These are phyloP conservation scores for Dryadomyces quercus-mongolicae DNA, from an alignment of 2,329 filamentous ascomycete genomes.

Conservation along the genomic window DNA sequence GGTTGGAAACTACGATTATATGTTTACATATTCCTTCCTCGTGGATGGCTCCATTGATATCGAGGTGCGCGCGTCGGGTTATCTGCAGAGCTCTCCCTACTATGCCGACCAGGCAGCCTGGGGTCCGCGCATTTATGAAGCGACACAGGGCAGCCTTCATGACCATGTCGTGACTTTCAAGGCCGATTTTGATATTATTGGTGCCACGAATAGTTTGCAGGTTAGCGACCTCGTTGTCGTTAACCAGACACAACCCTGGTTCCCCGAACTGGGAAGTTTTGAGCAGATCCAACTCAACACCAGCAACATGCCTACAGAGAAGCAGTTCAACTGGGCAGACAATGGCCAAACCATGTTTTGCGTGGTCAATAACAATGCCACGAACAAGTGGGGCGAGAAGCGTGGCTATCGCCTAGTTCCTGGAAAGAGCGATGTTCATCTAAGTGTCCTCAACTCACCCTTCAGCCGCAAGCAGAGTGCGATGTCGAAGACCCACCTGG, in stretches of 20 bases:
- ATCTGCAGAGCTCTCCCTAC: conserved; percentile 23
- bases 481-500: conserved; percentile 21
- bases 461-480: conserved; percentile 13
- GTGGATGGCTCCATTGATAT: conserved; percentile 26
- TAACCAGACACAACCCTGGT: conserved; percentile 23
- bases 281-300: conserved; percentile 20
- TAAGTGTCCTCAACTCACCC: conserved; percentile 23
- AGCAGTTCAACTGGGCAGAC: conserved; percentile 20
- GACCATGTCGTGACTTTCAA: conserved; percentile 28
- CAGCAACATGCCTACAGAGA: conserved; percentile 14
- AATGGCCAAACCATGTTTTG: conserved; percentile 26
- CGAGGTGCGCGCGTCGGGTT: conserved; percentile 25
- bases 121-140: conserved; percentile 22
- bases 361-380: conserved; percentile 22
- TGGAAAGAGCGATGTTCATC: conserved; percentile 21
- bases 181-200: conserved; percentile 27
- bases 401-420: conserved; percentile 30
- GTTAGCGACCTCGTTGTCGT: conserved; percentile 20
- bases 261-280: conserved; percentile 22
- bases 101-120: conserved; percentile 16
- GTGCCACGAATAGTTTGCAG: conserved; percentile 22
- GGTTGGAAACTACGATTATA: conserved; percentile 30
- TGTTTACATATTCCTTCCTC: conserved; percentile 23
- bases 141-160: conserved; percentile 22
- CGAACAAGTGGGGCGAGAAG: conserved; percentile 27